Percentiles rank a stretch among this genome's conserved stretches.
These are phyloP conservation scores for Aspergillus avenaceus DNA, from an alignment of 495 filamentous ascomycete species.

Conservation along the genomic window DNA sequence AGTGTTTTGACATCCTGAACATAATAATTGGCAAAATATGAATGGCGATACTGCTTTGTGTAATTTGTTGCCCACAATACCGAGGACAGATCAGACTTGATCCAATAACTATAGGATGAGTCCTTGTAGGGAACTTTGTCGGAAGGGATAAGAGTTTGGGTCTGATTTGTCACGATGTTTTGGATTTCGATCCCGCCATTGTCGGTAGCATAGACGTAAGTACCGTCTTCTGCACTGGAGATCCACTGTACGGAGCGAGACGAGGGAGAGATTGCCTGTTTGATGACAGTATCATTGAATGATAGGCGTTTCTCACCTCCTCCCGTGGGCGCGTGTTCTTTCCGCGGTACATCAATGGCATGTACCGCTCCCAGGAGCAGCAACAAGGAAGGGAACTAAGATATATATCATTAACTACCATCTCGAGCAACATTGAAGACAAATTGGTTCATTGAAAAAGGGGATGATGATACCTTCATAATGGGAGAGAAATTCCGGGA, in stretches of 20 bases:
- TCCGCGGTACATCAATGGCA: conserved; percentile 6
- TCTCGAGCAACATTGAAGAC: background rate
- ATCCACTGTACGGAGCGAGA: conserved; percentile 16
- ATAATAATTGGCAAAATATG: conserved; percentile 18
- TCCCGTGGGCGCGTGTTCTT: conserved; percentile 6
- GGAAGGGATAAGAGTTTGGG: conserved; percentile 13
- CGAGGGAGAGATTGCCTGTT: conserved; percentile 6
- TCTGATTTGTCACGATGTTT: conserved; percentile 17
- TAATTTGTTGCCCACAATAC: conserved; percentile 19
- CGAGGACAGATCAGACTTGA: conserved; percentile 15
- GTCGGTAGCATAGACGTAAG: conserved; percentile 13
- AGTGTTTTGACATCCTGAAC: conserved; percentile 16
- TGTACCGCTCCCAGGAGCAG: conserved; percentile 8
- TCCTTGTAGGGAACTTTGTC: conserved; percentile 6
- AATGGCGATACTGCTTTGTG: conserved; percentile 19
- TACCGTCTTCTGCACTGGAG: conserved; percentile 11
- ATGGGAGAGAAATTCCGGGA: background rate
- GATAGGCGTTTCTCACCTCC: conserved; percentile 10
- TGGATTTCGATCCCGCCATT: conserved; percentile 14
- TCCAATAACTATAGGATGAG: conserved; percentile 9
- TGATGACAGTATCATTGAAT: conserved; percentile 16
- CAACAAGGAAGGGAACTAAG: background rate
- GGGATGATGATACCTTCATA: background rate
- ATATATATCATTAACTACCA: background rate
- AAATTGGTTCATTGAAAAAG: background rate